These are phyloP conservation scores for Xylaria sp. DNA, from an alignment of 2,329 filamentous ascomycete genomes.

Conservation along the genomic window DNA sequence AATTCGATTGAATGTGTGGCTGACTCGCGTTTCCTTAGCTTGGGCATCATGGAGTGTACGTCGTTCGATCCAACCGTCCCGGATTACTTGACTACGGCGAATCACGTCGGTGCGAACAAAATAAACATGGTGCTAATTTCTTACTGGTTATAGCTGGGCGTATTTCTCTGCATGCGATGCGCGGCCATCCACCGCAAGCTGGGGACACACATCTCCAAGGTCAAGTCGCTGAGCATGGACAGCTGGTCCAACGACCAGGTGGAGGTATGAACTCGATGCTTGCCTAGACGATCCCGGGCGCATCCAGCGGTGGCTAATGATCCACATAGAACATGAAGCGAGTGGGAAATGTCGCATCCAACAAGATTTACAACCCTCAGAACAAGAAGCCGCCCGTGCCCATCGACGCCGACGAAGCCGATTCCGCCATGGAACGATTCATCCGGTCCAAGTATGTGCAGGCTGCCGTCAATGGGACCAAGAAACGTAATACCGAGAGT, in stretches of 20 bases:
- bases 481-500: constrained; percentile 47
- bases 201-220: constrained; percentile 96
- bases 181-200: constrained; percentile 93
- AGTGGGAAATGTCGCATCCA: constrained; percentile 83
- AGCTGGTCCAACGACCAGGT: constrained; percentile 96
- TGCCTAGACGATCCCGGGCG: neutral
- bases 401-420: constrained; percentile 87
- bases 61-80: constrained; percentile 28
- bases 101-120: constrained; percentile 5
- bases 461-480: constrained; percentile 40
- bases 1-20: neutral
- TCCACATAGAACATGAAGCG: constrained; percentile 82
- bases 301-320: constrained; percentile 22
- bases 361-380: constrained; percentile 86
- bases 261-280: constrained; percentile 65
- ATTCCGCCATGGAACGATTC: constrained; percentile 92
- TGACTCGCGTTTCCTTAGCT: constrained; percentile 52
- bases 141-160: constrained; percentile 67
- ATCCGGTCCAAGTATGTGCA: constrained; percentile 91
- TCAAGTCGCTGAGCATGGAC: constrained; percentile 99
- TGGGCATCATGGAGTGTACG: constrained; percentile 97
- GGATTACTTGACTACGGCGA: neutral
- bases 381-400: constrained; percentile 83
- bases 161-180: constrained; percentile 98
- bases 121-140: constrained; percentile 20